Evolutionary conservation across 169 alveolate species (phyloP), one percentile per base, ranked within the genome.

Genomic region (Cystoisospora suis): DNA sequence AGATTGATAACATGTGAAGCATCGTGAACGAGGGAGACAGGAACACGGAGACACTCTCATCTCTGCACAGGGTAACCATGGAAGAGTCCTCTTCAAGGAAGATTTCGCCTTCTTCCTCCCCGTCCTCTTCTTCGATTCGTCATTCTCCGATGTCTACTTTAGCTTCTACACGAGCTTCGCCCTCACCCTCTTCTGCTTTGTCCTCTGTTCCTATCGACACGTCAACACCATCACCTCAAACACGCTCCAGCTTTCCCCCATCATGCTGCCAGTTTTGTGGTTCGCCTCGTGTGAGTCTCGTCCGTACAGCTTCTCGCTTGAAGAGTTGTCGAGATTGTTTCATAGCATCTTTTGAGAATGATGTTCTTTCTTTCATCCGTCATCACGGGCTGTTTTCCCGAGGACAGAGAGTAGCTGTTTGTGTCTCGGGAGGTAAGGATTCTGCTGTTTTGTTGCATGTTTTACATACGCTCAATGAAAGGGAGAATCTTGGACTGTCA

Each of bases 361-460:
- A 98, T 86, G 98, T 98, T 15, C 99, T 97, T 92, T 95, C 94
- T 42, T 95, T 98, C 75, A 98, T 98, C 47, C 61, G 75, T 38
- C 87, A 88, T 27, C 58, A 95, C 46, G 77, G 92, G 42, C 91
- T 97, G 90, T 95, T 97, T 80, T 77, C 86, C n/a, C 94, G 89
- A 53, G 99, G 99, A 7, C 99, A 98, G 90, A 96, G 94, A 81
- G 97, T 99, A 32, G 99, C 99, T 15, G 96, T 99, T 40, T 99
- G 99, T 53, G 99, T 99, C 12, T 97, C 99, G 29, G 99, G 99
- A 44, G 99, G 99, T 4, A 99, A 99, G 94, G 99, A 99, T 87
- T 98, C 99, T 36, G 97, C 99, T 49, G 99, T 98, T 17, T 91
- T 99, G 69, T 97, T 98, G 7, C 99, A 99, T 93, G 98, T 98